phyloP scores from a whole-genome alignment of 306 rosid species.

The Malus asiatica region DNA sequence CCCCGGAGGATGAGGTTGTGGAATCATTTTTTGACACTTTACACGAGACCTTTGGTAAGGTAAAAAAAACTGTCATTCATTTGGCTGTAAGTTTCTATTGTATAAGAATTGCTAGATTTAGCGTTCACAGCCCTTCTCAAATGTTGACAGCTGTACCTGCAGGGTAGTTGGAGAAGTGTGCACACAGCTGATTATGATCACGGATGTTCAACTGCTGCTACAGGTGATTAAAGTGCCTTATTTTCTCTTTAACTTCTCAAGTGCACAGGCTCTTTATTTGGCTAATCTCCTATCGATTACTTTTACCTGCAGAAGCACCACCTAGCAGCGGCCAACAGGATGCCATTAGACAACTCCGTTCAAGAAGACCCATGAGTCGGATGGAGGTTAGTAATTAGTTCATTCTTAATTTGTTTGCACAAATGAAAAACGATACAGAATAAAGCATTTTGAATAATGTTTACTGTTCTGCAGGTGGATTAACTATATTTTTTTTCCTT shows the following conservation, averaged over 20 bases:
- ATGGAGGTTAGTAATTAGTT: constrained; percentile 56
- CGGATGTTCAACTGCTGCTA: constrained; percentile 42
- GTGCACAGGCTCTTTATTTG: constrained; percentile 14
- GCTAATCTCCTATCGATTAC: constrained; percentile 5
- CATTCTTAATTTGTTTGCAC: constrained; percentile 5
- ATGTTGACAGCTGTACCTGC: constrained; percentile 21
- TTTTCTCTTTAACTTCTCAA: constrained; percentile 16
- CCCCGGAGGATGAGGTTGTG: constrained; percentile 84
- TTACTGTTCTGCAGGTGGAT: not conserved
- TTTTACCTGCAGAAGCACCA: constrained; percentile 48
- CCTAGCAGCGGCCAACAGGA: constrained; percentile 47
- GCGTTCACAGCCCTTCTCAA: not conserved
- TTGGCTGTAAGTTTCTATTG: constrained; percentile 17
- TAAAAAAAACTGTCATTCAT: constrained; percentile 34
- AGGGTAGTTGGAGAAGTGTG: constrained; percentile 67
- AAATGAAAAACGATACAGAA: not conserved
- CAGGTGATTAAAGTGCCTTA: constrained; percentile 42
- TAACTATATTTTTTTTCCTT: constrained; percentile 1
- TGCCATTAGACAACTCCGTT: constrained; percentile 50
- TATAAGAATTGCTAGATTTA: constrained; percentile 7
- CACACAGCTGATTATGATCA: constrained; percentile 31
- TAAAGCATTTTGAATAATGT: not conserved
- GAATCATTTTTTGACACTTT: constrained; percentile 55
- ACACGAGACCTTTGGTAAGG: constrained; percentile 72
- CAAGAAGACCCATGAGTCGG: constrained; percentile 74